A percentile compares a stretch with the other conserved stretches of the same genome.
These are phyloP conservation scores for Diaporthe australafricana DNA, from an alignment of 2,329 filamentous ascomycete genomes.

Conservation along the genomic window DNA sequence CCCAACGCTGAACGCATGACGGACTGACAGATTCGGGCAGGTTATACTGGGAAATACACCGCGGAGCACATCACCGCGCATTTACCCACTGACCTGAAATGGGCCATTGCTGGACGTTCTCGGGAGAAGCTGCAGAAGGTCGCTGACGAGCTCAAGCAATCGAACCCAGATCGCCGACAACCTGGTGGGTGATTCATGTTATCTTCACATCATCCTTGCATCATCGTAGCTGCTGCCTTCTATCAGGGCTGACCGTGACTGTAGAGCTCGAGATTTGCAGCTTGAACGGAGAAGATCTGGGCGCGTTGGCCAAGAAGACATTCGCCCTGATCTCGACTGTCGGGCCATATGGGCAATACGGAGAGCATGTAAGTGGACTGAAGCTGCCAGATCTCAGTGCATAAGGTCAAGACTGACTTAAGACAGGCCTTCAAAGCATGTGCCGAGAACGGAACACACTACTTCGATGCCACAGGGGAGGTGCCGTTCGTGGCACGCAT, in stretches of 20 bases:
- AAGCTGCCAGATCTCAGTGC: not conserved
- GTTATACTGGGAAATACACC: constrained; percentile 85
- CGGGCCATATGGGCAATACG: constrained; percentile 68
- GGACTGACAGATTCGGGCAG: constrained; percentile 51
- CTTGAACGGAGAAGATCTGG: constrained; percentile 59
- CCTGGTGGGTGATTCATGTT: constrained; percentile 66
- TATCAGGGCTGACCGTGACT: not conserved
- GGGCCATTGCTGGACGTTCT: constrained; percentile 91
- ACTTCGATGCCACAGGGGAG: constrained; percentile 73
- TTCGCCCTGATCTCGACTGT: constrained; percentile 68
- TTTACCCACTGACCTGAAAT: constrained; percentile 82
- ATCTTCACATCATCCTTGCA: not conserved
- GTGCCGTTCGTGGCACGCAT: constrained; percentile 68
- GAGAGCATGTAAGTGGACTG: constrained; percentile 54
- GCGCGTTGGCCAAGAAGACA: constrained; percentile 65
- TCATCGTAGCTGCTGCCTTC: not conserved
- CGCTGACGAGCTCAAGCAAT: constrained; percentile 71
- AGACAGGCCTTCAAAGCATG: constrained; percentile 68
- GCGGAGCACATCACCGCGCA: constrained; percentile 79
- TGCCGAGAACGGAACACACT: constrained; percentile 72
- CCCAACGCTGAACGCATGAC: not conserved
- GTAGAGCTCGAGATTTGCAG: constrained; percentile 65
- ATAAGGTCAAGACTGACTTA: not conserved
- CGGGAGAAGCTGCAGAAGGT: constrained; percentile 77
- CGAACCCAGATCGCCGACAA: constrained; percentile 76